Evolutionary conservation across 2,329 filamentous ascomycete genomes (phyloP), one percentile per base, ranked within the genome.

Genomic region (Nectriaceae sp.): DNA sequence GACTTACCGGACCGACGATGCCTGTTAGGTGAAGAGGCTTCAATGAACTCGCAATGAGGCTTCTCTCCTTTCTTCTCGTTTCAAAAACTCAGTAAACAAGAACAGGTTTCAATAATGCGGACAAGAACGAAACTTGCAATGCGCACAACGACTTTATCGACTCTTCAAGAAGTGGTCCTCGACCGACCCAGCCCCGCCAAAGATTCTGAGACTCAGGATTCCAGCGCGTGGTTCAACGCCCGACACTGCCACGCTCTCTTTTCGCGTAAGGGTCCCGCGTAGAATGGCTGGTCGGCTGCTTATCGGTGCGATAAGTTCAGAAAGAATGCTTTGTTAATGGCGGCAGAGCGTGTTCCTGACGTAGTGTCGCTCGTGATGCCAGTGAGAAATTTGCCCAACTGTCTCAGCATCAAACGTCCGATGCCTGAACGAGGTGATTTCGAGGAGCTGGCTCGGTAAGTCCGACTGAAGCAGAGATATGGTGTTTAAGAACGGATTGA

Each of bases 191-290:
- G 50, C 60, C 60, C 56, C 60, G 54, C 60, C 15, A 52, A 40
- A 54, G 46, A 45, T 47, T 57, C 52, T 62, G 53, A 63, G 56
- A 63, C 61, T 55, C 46, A 44, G 40, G 47, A 63, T 63, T 63
- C 61, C 61, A 63, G 38, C 35, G 47, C 38, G 49, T 40, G 54
- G 54, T 45, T 31, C 47, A 48, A 26, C 46, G 55, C 53, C 21
- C 46, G 50, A 46, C 43, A 60, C 58, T 61, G 55, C 40, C 56
- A 56, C 60, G 54, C 53, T 54, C 40, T 45, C 39, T 44, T 56
- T 47, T 47, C 44, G 48, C 57, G 60, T 53, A 44, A 62, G 49
- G 21, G n/a, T 52, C n/a, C 31, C 36, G 22, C 21, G 53, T 47
- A 39, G 24, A 52, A 51, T 49, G 41, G 43, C 49, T 53, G 45